Evolutionary conservation across 2,329 filamentous ascomycete species (phyloP), one percentile per base, ranked within the genome.

Genomic region (Teratosphaeria destructans): DNA sequence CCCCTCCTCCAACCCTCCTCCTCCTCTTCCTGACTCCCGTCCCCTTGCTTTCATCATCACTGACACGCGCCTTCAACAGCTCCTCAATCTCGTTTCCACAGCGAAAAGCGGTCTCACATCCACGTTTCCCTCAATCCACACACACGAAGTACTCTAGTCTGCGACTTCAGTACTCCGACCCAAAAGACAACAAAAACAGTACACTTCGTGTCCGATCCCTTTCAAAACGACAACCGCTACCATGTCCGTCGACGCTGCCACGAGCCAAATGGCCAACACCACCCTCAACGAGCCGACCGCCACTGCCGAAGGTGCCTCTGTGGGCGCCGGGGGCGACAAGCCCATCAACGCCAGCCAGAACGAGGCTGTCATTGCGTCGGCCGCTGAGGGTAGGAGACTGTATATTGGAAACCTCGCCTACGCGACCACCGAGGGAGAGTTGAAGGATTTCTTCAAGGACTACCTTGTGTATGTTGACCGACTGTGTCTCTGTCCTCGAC

Each of bases 321-420:
- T 74, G 59, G 75, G 74, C 67, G 74, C 76, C 67, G 76, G 74
- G 72, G 75, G 75, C 70, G 75, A 77, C 70, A 87, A 88, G 81
- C 85, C 85, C 74, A 83, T 83, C 78, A 83, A 89, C 78, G 80
- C 84, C 73, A 82, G 87, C 72, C 84, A 88, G 79, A 88, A 90
- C 76, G 91, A 96, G 78, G 91, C 92, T 77, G 91, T 94, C 75
- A 87, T 94, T 78, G 90, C 91, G 80, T 96, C 91, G 82, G 94
- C 94, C 78, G 92, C 93, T 79, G 94, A 99, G 84, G 93, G 94
- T 78, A 90, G 94, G 83, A 90, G 94, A 82, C 88, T 99, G 74
- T 99, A 99, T 83, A 97, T 99, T 83, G 94, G 94, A 84, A 99
- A 99, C 85, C 89, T 99, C 86, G 94, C 94, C 74, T 99, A 99